These are phyloP conservation scores for Gastrolobium villosum DNA, from an alignment of 306 rosid genomes.

Conservation along the genomic window DNA sequence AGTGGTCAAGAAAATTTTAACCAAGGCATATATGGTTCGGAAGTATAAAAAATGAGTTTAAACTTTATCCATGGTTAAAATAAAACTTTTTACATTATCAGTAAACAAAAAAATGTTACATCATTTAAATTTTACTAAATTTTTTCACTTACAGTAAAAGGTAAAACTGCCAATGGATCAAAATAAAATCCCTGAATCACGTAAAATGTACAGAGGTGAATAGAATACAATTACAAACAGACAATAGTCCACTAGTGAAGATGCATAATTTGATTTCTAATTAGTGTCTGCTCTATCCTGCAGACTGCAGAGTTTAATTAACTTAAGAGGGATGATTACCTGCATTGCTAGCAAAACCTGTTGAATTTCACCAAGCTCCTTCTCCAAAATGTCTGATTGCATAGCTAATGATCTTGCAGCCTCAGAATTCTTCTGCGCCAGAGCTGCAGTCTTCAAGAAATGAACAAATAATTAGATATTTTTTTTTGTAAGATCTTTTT, in stretches of 20 bases:
- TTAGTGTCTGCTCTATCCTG: not conserved
- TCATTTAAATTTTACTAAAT: not conserved
- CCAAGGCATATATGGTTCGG: not conserved
- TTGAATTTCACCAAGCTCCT: conserved; percentile 92
- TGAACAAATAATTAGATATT: conserved; percentile 48
- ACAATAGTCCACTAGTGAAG: conserved; percentile 29
- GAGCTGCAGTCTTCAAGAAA: conserved; percentile 79
- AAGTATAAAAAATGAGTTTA: conserved; percentile 10
- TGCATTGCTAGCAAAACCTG: conserved; percentile 94
- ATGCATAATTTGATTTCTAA: conserved; percentile 13
- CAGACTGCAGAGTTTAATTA: conserved; percentile 36
- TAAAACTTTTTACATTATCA: not conserved
- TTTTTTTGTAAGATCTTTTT: not conserved
- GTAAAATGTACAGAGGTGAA: not conserved
- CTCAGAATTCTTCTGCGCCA: conserved; percentile 86
- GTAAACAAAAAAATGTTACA: conserved; percentile 6
- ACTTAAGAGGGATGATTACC: conserved; percentile 56
- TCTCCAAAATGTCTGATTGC: conserved; percentile 85
- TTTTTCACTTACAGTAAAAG: not conserved
- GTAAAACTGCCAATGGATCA: conserved; percentile 5
- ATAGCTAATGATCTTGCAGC: conserved; percentile 81
- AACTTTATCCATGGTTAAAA: conserved; percentile 3
- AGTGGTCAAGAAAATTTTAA: conserved; percentile 17
- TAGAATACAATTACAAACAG: not conserved
- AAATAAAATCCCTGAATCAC: conserved; percentile 17